Evolutionary conservation across 176 grass and related monocot genomes (phyloP).

Genomic region (Musa troglodytarum): DNA sequence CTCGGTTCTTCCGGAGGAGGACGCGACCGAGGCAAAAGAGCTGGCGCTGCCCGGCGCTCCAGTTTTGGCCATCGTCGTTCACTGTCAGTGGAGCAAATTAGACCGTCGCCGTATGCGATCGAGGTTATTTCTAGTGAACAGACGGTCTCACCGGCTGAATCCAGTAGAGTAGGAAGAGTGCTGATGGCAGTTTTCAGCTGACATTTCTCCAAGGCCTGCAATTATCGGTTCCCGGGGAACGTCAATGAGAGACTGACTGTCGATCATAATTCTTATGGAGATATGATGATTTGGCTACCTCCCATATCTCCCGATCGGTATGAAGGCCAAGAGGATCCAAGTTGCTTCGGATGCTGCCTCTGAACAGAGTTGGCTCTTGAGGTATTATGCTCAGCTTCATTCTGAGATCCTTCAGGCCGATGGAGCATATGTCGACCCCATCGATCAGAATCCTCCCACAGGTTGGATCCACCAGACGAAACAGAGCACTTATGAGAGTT

Average conservation of each 20-base stretch:
- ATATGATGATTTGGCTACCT: slow-evolving; percentile 35
- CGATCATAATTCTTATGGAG: not conserved
- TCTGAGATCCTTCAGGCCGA: slow-evolving; percentile 88
- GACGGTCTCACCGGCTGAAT: slow-evolving; percentile 47
- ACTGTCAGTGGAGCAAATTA: slow-evolving; percentile 31
- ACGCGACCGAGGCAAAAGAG: slow-evolving; percentile 89
- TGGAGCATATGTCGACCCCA: slow-evolving; percentile 61
- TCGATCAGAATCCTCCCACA: slow-evolving; percentile 84
- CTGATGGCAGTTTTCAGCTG: slow-evolving; percentile 66
- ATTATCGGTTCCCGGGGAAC: slow-evolving; percentile 1
- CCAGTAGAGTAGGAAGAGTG: slow-evolving; percentile 60
- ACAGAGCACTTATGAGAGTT: slow-evolving; percentile 78
- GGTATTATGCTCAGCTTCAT: slow-evolving; percentile 95
- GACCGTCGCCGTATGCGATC: not conserved
- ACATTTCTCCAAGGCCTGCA: slow-evolving; percentile 78
- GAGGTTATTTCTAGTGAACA: not conserved
- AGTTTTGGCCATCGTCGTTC: slow-evolving; percentile 82
- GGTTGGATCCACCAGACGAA: slow-evolving; percentile 69
- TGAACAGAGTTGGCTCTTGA: slow-evolving; percentile 93
- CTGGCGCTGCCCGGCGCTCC: slow-evolving; percentile 84
- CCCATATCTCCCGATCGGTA: slow-evolving; percentile 88
- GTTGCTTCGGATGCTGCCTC: slow-evolving; percentile 74
- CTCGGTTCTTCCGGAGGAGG: slow-evolving; percentile 71
- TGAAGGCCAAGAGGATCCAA: slow-evolving; percentile 80
- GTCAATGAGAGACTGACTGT: not conserved